Percentiles rank a stretch among this genome's conserved stretches.
Conservation (phyloP, 176 grass and related monocot genomes). For the Carex kokanica region DNA sequence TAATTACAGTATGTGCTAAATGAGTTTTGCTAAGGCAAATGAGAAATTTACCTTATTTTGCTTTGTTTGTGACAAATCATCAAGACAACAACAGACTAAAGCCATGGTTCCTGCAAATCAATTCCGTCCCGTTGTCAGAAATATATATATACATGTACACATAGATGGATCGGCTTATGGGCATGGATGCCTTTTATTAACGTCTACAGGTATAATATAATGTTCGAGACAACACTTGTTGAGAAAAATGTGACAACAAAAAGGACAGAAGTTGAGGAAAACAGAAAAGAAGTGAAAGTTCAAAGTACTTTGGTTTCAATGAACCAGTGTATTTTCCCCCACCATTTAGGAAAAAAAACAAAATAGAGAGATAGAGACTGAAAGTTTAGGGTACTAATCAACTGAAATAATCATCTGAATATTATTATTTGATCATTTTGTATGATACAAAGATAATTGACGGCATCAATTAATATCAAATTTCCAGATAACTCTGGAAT, state of each 20-base stretch:
- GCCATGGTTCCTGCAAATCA: conserved; percentile 3
- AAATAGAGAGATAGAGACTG: background rate
- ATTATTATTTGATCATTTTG: conserved; percentile 17
- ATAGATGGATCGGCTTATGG: too few relatives aligned
- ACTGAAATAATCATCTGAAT: background rate
- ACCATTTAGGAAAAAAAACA: too few relatives aligned
- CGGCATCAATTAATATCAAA: background rate
- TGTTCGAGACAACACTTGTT: too few relatives aligned
- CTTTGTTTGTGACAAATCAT: conserved; percentile 4
- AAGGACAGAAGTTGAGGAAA: too few relatives aligned
- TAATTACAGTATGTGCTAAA: background rate
- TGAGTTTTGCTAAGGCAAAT: background rate
- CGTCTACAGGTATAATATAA: too few relatives aligned
- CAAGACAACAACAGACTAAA: background rate
- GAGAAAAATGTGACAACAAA: too few relatives aligned
- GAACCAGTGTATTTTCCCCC: too few relatives aligned
- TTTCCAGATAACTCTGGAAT: background rate
- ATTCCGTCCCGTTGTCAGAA: background rate
- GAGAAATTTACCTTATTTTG: conserved; percentile 7
- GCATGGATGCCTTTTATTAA: too few relatives aligned
- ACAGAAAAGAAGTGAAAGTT: too few relatives aligned
- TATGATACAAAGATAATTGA: conserved; percentile 28
- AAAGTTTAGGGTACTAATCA: background rate
- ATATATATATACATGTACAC: background rate
- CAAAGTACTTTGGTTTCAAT: too few relatives aligned